phyloP scores from a whole-genome alignment of 2,329 filamentous ascomycete genomes.

The Aspergillus sp. region DNA sequence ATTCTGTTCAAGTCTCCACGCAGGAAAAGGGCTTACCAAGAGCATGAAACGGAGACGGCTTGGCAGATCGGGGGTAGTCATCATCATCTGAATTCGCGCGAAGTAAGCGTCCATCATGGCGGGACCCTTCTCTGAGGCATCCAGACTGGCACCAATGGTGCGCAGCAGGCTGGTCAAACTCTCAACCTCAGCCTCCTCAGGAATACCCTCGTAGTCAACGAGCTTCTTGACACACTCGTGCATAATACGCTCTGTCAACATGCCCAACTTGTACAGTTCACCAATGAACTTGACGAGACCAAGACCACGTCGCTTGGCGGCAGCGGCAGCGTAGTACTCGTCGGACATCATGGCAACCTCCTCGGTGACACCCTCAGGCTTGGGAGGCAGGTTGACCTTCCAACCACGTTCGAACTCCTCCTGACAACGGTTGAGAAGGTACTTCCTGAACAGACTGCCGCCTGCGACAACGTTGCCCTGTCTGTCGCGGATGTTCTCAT shows the following conservation, averaged over 20 bases:
- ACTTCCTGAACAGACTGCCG: constrained; percentile 95
- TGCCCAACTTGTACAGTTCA: constrained; percentile 97
- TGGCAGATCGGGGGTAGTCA: constrained; percentile 77
- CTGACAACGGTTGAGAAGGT: constrained; percentile 96
- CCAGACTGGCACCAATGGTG: constrained; percentile 88
- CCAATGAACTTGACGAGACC: constrained; percentile 99
- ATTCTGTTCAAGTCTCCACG: neutral
- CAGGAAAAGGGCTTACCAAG: constrained; percentile 56
- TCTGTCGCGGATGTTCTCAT: constrained; percentile 93
- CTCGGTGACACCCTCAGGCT: constrained; percentile 71
- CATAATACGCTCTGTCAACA: constrained; percentile 99
- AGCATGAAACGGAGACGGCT: constrained; percentile 97
- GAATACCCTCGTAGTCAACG: constrained; percentile 89
- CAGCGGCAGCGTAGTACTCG: constrained; percentile 92
- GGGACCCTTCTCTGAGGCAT: constrained; percentile 79
- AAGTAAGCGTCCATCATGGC: constrained; percentile 95
- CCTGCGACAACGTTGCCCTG: constrained; percentile 85
- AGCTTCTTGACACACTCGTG: constrained; percentile 98
- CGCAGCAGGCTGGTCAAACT: constrained; percentile 90
- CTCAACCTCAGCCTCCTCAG: constrained; percentile 95
- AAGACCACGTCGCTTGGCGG: constrained; percentile 93
- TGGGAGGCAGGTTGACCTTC: constrained; percentile 82
- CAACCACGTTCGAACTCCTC: constrained; percentile 98
- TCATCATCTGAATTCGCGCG: constrained; percentile 79
- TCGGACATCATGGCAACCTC: constrained; percentile 88